These are phyloP conservation scores for Termitomyces sp. DNA, from an alignment of 768 basidiomycete species.

Conservation along the genomic window DNA sequence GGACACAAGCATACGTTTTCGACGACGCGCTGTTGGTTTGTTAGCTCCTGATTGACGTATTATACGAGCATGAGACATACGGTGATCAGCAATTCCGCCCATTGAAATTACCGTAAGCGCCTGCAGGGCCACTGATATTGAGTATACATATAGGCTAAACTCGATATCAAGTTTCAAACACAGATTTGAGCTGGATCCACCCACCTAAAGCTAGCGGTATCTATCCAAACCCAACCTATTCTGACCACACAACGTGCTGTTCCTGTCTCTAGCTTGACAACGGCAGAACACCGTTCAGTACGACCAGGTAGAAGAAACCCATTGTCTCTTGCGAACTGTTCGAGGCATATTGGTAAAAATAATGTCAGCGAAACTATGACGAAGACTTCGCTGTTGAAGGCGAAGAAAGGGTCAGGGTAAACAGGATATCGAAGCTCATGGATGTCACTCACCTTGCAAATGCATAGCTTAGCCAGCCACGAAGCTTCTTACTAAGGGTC, in stretches of 20 bases:
- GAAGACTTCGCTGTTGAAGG: slow-evolving; percentile 64
- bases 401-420: neutral
- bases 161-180: neutral
- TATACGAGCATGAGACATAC: slow-evolving; percentile 37
- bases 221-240: slow-evolving; percentile 82
- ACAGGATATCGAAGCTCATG: neutral
- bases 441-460: slow-evolving; percentile 60
- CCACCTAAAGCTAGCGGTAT: slow-evolving; percentile 89
- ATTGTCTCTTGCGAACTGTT: slow-evolving; percentile 88
- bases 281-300: slow-evolving; percentile 47
- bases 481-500: slow-evolving; percentile 38
- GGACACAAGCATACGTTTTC: slow-evolving; percentile 70
- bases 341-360: slow-evolving; percentile 78
- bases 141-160: slow-evolving; percentile 79
- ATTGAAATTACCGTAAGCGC: slow-evolving; percentile 95
- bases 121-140: slow-evolving; percentile 82
- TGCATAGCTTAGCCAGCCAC: slow-evolving; percentile 81
- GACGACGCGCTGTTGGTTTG: slow-evolving; percentile 42
- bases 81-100: slow-evolving; percentile 86
- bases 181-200: slow-evolving; percentile 7
- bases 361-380: slow-evolving; percentile 76
- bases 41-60: neutral
- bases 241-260: slow-evolving; percentile 69
- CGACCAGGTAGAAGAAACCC: slow-evolving; percentile 73
- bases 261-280: slow-evolving; percentile 13